A percentile compares a stretch with the other conserved stretches of the same genome.
phyloP scores from a whole-genome alignment of 2,329 filamentous ascomycete genomes.

The Aspergillus melleus region DNA sequence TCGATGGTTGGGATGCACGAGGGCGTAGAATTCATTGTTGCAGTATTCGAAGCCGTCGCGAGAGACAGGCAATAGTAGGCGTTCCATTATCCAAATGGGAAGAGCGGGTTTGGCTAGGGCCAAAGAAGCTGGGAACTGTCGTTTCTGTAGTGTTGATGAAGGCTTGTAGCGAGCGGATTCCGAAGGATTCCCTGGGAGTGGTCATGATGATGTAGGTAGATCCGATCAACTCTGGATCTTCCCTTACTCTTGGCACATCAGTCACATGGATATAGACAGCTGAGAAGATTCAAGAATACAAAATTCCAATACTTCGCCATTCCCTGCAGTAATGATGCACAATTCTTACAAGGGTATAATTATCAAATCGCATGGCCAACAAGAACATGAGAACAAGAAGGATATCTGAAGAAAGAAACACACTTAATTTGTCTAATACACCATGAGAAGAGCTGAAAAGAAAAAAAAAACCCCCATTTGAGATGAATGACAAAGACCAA shows the following conservation, averaged over 20 bases:
- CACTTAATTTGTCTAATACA: conserved; percentile 31
- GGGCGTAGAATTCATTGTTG: conserved; percentile 47
- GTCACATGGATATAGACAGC: neutral
- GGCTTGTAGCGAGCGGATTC: neutral
- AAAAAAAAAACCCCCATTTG: conserved; percentile 5
- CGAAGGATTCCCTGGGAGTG: neutral
- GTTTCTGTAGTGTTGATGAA: neutral
- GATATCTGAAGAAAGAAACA: conserved; percentile 2
- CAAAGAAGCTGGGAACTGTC: neutral
- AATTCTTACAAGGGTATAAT: neutral
- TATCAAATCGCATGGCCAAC: neutral
- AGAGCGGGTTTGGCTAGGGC: no score
- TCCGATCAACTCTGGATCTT: neutral
- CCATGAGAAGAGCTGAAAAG: conserved; percentile 20
- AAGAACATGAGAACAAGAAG: neutral
- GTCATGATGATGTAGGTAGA: neutral
- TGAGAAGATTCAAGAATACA: no score
- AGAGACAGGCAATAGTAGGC: conserved; percentile 20
- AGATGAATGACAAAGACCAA: conserved; percentile 12
- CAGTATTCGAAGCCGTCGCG: conserved; percentile 47
- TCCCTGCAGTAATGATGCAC: neutral
- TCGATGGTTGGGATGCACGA: conserved; percentile 45
- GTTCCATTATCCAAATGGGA: neutral
- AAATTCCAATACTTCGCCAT: neutral
- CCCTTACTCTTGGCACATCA: neutral